Percentiles rank a stretch among this genome's conserved stretches.
Conservation (phyloP, 352 stramenopile genomes). For the Phytophthora litchii region DNA sequence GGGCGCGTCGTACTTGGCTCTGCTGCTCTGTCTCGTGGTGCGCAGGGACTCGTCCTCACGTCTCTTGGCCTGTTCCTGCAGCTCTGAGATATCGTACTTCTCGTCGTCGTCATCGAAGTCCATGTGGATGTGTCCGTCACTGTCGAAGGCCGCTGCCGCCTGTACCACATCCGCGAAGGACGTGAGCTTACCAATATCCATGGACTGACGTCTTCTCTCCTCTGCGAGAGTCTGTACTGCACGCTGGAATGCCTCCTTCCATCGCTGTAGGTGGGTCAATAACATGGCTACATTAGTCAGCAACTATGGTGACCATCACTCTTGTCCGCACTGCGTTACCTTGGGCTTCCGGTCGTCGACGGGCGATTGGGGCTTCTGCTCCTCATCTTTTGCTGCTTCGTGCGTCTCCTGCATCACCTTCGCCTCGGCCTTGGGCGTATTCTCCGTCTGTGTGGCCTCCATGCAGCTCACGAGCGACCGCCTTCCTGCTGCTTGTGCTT, state of each 20-base stretch:
- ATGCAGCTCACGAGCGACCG: conserved; percentile 16
- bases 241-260: conserved; percentile 32
- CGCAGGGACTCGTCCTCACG: conserved; percentile 26
- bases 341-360: conserved; percentile 13
- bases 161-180: conserved; percentile 52
- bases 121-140: conserved; percentile 54
- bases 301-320: conserved; percentile 24
- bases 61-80: conserved; percentile 38
- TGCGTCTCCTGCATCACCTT: neutral
- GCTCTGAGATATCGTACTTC: conserved; percentile 44
- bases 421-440: neutral
- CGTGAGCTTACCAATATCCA: conserved; percentile 10
- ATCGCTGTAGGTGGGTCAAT: conserved; percentile 21
- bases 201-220: conserved; percentile 24
- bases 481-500: neutral
- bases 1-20: conserved; percentile 33
- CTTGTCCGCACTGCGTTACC: conserved; percentile 25
- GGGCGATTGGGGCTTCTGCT: neutral
- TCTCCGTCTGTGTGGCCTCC: conserved; percentile 9
- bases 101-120: conserved; percentile 55
- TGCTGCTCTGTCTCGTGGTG: conserved; percentile 23
- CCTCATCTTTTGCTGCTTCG: neutral
- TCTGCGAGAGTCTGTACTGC: conserved; percentile 32
- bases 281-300: conserved; percentile 15
- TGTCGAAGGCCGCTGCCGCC: conserved; percentile 52